phyloP scores from a whole-genome alignment of 495 filamentous ascomycete genomes.

The Aspergillus conjunctus region DNA sequence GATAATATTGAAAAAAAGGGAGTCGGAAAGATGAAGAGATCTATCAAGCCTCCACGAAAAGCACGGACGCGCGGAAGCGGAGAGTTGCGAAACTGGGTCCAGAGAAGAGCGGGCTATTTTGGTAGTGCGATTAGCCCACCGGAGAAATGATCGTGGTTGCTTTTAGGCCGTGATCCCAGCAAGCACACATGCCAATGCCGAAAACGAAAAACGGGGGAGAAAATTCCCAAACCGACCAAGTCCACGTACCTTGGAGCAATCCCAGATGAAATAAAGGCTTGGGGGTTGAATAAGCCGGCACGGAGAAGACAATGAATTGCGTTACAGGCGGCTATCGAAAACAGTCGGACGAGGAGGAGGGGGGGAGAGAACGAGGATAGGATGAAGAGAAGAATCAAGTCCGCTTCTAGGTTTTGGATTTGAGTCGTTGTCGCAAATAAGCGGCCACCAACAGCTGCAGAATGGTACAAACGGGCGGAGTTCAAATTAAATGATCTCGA shows the following conservation, averaged over 20 bases:
- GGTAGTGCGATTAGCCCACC: conserved; percentile 36
- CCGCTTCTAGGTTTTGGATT: conserved; percentile 19
- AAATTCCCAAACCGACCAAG: conserved; percentile 13
- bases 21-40: conserved; percentile 21
- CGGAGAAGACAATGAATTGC: conserved; percentile 9
- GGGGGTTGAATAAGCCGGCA: conserved; percentile 5
- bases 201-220: conserved; percentile 15
- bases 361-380: neutral
- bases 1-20: conserved; percentile 5
- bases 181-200: conserved; percentile 22
- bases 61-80: conserved; percentile 33
- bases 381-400: conserved; percentile 12
- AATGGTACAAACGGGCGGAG: conserved; percentile 22
- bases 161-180: conserved; percentile 26
- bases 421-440: conserved; percentile 24
- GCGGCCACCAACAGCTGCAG: conserved; percentile 28
- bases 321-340: conserved; percentile 4
- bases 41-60: conserved; percentile 28
- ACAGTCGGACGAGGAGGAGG: conserved; percentile 3
- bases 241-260: conserved; percentile 19
- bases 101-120: conserved; percentile 31
- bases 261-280: neutral
- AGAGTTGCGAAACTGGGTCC: conserved; percentile 29
- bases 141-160: conserved; percentile 26
- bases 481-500: conserved; percentile 18